Conservation (phyloP, 2,329 filamentous ascomycete species). For the Chaetothyriales sp. region DNA sequence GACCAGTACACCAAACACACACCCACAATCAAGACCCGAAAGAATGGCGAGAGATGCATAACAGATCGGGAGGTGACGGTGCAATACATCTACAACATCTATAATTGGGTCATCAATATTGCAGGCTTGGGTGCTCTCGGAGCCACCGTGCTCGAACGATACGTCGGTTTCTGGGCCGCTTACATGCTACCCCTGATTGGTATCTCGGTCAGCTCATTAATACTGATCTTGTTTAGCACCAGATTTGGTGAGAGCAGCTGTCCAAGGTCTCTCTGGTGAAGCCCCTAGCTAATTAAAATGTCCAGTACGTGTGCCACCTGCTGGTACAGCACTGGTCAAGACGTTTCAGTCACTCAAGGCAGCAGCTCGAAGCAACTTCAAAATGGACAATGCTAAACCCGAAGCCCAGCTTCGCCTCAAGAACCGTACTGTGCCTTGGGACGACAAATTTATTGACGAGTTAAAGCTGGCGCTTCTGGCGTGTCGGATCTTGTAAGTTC, state of each 20-base stretch:
- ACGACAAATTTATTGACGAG: conserved; percentile 57
- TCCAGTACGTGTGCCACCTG: neutral
- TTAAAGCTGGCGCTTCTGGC: conserved; percentile 50
- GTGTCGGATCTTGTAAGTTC: conserved; percentile 58
- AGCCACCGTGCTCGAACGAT: conserved; percentile 52
- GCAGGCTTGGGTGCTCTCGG: conserved; percentile 54
- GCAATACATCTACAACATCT: conserved; percentile 57
- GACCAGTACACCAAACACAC: conserved; percentile 49
- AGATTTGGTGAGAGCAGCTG: neutral
- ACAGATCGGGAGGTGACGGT: conserved; percentile 53
- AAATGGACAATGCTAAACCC: neutral
- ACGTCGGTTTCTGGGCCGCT: conserved; percentile 51
- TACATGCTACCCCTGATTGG: conserved; percentile 33
- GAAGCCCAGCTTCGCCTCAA: neutral
- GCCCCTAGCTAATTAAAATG: neutral
- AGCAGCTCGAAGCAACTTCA: neutral
- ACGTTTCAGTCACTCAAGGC: neutral
- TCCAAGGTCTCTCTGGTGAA: neutral
- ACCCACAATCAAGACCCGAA: conserved; percentile 29
- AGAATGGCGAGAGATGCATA: conserved; percentile 41
- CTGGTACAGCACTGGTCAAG: neutral
- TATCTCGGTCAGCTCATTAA: neutral
- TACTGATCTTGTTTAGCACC: neutral
- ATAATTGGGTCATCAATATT: conserved; percentile 60
- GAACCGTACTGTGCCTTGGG: conserved; percentile 38